Base-by-base conservation (phyloP, 2,329 filamentous ascomycete genomes). In the Epicoccum sorghinum region DNA sequence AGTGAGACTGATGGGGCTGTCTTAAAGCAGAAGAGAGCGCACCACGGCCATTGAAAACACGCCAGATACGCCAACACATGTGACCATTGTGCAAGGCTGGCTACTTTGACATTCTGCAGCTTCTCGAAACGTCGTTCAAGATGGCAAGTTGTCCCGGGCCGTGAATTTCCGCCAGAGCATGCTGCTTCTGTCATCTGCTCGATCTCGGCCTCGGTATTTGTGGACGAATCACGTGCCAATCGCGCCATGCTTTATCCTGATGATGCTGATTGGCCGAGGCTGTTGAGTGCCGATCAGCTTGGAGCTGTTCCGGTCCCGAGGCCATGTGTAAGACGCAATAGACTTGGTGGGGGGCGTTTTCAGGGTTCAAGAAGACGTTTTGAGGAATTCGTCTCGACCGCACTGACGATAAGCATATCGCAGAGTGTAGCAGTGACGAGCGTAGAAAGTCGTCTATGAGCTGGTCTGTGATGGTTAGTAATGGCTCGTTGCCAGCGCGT, bases 231-330 rank as follows among this genome's bases (percentile, higher is more conserved):
- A 56, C 53, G 53, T 52, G 53, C 30, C 12, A 7, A 32, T n/a
- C 18, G 41, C 52, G 25, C 46, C 25, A 55, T 41, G 37, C 37
- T 37, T 12, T 38, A 22, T 33, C 35, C 30, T 25, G 37, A 5
- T 13, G 24, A 7, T n/a, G 36, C 38, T 56, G 42, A 56, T 52
- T 56, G 25, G 53, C 39, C 30, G 25, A 18, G 7, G 4, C 22
- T 10, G 27, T 29, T 9, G 27, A 27, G 29, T 43, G 47, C 33
- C 53, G 53, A 56, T 56, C 53, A 37, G 41, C 38, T 9, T 50
- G 52, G 41, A 50, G 47, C 42, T 46, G 52, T 55, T 42, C 52
- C 38, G 52, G 47, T 55, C 37, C 52, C 52, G 52, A 53, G n/a
- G 38, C n/a, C 18, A 29, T 5, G 10, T 51, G 47, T 29, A 51